A percentile compares a stretch with the other conserved stretches of the same genome.
phyloP scores from a whole-genome alignment of 2,329 filamentous ascomycete species.

The Orbilia javanica region DNA sequence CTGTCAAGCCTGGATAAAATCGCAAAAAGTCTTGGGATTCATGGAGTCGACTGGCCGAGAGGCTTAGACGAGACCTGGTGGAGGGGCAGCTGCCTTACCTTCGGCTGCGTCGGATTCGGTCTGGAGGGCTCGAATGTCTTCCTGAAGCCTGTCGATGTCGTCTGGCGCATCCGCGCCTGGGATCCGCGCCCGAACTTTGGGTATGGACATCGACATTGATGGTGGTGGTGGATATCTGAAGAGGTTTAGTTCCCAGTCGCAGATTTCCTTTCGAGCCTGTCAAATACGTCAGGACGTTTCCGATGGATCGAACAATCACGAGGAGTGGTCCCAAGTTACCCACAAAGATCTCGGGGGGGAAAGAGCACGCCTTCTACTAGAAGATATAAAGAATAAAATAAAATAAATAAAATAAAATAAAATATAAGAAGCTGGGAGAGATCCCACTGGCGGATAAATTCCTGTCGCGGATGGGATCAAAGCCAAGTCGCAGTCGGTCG shows the following conservation, averaged over 20 bases:
- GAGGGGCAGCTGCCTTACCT: slow-evolving; percentile 53
- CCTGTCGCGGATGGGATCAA: slow-evolving; percentile 13
- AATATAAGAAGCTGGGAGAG: not conserved
- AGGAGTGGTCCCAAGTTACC: slow-evolving; percentile 10
- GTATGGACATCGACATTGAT: slow-evolving; percentile 46
- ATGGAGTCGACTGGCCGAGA: slow-evolving; percentile 47
- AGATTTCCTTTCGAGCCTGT: not conserved
- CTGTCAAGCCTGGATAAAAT: slow-evolving; percentile 52
- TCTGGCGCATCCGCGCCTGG: slow-evolving; percentile 51
- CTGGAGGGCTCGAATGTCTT: slow-evolving; percentile 35
- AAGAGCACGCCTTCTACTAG: too few relatives aligned
- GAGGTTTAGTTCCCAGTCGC: slow-evolving; percentile 1
- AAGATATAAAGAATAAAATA: not conserved
- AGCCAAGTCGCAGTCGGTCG: slow-evolving; percentile 30
- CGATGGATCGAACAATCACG: slow-evolving; percentile 30
- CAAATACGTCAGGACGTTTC: slow-evolving; percentile 30
- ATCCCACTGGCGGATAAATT: slow-evolving; percentile 35
- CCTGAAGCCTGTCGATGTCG: slow-evolving; percentile 55
- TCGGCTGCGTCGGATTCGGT: slow-evolving; percentile 57
- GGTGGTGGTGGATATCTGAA: slow-evolving; percentile 21
- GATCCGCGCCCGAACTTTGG: slow-evolving; percentile 44
- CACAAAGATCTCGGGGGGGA: not conserved
- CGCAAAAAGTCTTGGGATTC: slow-evolving; percentile 53
- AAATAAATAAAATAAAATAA: not conserved
- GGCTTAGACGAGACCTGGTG: slow-evolving; percentile 53